Evolutionary conservation across 257 asterid genomes (phyloP), one percentile per base, ranked within the genome.

Genomic region (Primulina eburnea): DNA sequence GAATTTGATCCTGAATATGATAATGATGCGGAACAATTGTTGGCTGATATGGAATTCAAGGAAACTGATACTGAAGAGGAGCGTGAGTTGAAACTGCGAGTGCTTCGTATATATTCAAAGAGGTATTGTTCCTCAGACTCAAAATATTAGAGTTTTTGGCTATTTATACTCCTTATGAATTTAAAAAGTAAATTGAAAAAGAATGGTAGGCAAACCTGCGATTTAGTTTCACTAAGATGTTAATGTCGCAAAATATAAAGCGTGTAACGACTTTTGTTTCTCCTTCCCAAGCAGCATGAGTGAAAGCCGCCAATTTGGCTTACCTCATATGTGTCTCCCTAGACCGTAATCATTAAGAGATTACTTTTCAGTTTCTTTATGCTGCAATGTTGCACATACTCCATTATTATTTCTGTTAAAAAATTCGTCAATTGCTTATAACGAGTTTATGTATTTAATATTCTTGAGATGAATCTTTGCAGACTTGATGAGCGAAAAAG

Each of bases 1-100:
- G 96, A 92, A 65, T 92, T 92, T 78, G 97, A 92, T 73, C 83
- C 86, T 7, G 97, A 92, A 75, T 92, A 92, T 63, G 97, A 92
- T 76, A 89, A 87, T 75, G 96, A 92, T 67, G 97, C 97, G 16
- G 97, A 92, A 81, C 90, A 83, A 67, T 60, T 86, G 79, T 82
- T 92, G 73, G 95, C 95, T 50, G 97, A 92, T 71, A 89, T 92
- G 96, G 97, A 92, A 77, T 92, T 92, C 80, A 92, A 92, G 78
- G 96, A 89, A 64, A 81, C 77, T 40, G 97, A 92, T 73, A 79
- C 90, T 32, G 92, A 87, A 43, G 93, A 82, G 67, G 97, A 92
- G 83, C 88, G 77, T 8, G 83, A 83, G 75, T 73, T 92, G 83
- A 92, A 92, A 81, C 57, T 89, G 70, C 84, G 87, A 56, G 86